Evolutionary conservation across 208 protist genomes (phyloP).

Genomic region (Naegleria gruberi): DNA sequence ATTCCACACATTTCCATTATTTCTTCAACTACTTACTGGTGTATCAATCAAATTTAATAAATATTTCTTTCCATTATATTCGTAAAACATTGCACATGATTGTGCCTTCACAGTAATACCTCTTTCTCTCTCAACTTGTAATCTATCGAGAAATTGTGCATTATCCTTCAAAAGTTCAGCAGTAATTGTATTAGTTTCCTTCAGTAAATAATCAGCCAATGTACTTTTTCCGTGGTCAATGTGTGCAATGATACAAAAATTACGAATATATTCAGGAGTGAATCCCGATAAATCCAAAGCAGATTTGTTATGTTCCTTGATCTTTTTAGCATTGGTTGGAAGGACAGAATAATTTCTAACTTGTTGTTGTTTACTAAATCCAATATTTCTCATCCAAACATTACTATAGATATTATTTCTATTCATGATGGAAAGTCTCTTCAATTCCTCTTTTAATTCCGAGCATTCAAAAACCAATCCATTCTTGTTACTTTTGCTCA

Average conservation of each 20-base stretch:
- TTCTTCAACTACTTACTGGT: background rate
- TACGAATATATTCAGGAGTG: constrained; percentile 54
- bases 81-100: constrained; percentile 72
- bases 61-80: constrained; percentile 49
- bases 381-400: too few species aligned
- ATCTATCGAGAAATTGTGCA: constrained; percentile 74
- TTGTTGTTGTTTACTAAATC: too few species aligned
- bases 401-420: too few species aligned
- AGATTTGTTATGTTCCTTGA: background rate
- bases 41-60: constrained; percentile 94
- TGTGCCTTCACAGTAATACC: constrained; percentile 92
- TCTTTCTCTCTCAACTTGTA: constrained; percentile 85
- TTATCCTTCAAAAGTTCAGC: constrained; percentile 40
- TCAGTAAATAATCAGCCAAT: constrained; percentile 71
- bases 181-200: constrained; percentile 58
- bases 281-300: background rate
- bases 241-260: constrained; percentile 77
- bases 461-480: too few species aligned
- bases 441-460: too few species aligned
- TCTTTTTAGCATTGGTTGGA: background rate
- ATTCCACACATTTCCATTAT: background rate
- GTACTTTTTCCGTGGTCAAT: constrained; percentile 85
- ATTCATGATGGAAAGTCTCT: too few species aligned
- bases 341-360: background rate
- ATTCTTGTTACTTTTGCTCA: too few species aligned